Percentiles rank a stretch among this genome's conserved stretches.
phyloP scores from a whole-genome alignment of 768 basidiomycete genomes.

The Boletus barrowsii region DNA sequence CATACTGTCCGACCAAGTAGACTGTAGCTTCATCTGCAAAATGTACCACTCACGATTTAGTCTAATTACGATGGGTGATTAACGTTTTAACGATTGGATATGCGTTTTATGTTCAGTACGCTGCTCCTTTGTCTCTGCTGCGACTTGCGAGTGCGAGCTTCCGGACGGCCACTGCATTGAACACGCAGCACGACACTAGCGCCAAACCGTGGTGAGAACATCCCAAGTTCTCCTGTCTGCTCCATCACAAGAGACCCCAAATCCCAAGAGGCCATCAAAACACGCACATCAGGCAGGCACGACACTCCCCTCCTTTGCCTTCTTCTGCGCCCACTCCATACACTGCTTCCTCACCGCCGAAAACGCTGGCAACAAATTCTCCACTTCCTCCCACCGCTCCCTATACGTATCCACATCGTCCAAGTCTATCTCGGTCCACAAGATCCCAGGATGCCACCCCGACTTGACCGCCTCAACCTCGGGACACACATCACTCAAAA shows the following conservation, averaged over 20 bases:
- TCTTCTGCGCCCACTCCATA: constrained; percentile 3
- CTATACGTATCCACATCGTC: constrained; percentile 10
- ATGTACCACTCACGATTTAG: too few species aligned
- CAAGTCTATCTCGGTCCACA: constrained; percentile 1
- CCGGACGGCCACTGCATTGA: too few species aligned
- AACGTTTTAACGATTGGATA: too few species aligned
- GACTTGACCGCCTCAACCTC: constrained; percentile 7
- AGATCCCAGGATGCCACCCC: constrained; percentile 8
- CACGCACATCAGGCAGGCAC: background rate
- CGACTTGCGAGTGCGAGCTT: too few species aligned
- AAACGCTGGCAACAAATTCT: constrained; percentile 22
- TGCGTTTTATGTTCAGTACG: too few species aligned
- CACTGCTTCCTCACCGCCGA: constrained; percentile 18
- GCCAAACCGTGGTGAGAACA: too few species aligned
- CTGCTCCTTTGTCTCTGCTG: too few species aligned
- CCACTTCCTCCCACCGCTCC: constrained; percentile 25
- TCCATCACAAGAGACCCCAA: background rate
- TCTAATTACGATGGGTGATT: too few species aligned
- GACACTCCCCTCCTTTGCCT: background rate
- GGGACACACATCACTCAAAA: constrained; percentile 27
- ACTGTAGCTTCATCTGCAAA: too few species aligned
- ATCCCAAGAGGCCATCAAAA: background rate
- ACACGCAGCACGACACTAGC: too few species aligned
- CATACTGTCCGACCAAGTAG: too few species aligned
- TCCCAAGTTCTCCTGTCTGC: too few species aligned